These are phyloP conservation scores for Trichothecium roseum DNA, from an alignment of 2,329 filamentous ascomycete species.

Conservation along the genomic window DNA sequence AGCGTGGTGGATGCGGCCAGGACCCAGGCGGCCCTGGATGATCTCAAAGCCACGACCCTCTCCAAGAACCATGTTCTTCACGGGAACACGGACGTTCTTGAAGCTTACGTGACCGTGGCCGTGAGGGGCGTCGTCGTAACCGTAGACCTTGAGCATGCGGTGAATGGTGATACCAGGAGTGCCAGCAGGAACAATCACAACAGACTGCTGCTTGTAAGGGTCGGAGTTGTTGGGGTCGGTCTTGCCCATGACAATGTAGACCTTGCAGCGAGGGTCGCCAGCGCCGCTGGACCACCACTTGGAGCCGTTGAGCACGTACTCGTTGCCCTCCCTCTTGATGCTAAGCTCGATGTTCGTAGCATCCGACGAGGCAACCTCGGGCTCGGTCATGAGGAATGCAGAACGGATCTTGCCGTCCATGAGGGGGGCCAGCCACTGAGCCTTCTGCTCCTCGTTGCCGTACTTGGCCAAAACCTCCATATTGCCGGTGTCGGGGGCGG, in stretches of 20 bases:
- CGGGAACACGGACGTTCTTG: constrained; percentile 80
- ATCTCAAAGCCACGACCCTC: constrained; percentile 96
- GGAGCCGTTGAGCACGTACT: constrained; percentile 86
- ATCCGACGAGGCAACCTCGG: constrained; percentile 78
- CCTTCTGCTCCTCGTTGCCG: constrained; percentile 76
- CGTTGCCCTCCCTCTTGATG: constrained; percentile 73
- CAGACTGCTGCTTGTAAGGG: constrained; percentile 83
- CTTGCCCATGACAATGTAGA: constrained; percentile 98
- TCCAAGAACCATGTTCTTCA: constrained; percentile 75
- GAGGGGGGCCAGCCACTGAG: constrained; percentile 69
- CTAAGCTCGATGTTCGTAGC: constrained; percentile 84
- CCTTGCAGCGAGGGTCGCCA: constrained; percentile 80
- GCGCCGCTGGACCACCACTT: constrained; percentile 99
- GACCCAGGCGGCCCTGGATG: constrained; percentile 91
- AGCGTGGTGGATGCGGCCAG: constrained; percentile 93
- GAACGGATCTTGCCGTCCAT: constrained; percentile 79
- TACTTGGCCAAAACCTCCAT: constrained; percentile 95
- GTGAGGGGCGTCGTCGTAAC: constrained; percentile 96
- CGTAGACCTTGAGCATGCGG: constrained; percentile 88
- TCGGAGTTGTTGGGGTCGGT: constrained; percentile 65
- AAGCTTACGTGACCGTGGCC: constrained; percentile 92
- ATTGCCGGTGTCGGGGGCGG: constrained; percentile 86
- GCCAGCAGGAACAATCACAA: constrained; percentile 74
- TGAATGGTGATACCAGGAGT: constrained; percentile 84
- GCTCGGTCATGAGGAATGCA: constrained; percentile 91